These are phyloP conservation scores for Nicotiana knightiana DNA, from an alignment of 257 asterid species.

Conservation along the genomic window DNA sequence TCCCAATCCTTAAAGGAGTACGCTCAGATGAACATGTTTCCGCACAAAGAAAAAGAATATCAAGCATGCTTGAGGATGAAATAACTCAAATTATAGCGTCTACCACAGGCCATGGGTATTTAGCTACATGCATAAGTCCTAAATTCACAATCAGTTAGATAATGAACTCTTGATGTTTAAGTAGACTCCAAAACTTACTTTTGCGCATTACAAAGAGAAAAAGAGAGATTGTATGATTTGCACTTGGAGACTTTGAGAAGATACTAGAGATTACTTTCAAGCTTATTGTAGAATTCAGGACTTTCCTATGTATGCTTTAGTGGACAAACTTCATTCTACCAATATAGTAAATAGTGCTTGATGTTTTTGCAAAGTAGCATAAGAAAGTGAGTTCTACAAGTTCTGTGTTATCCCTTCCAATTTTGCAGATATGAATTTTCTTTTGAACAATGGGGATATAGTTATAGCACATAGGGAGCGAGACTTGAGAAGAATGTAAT, in stretches of 20 bases:
- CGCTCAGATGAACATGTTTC: background rate
- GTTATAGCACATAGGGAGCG: background rate
- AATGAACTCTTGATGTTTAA: slow-evolving; percentile 1
- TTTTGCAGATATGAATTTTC: background rate
- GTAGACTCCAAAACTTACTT: background rate
- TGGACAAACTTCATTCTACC: background rate
- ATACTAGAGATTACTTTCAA: background rate
- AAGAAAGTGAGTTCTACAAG: background rate
- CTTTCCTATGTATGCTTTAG: background rate
- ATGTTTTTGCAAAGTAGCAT: background rate
- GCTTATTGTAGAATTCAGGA: background rate
- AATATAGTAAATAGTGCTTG: background rate
- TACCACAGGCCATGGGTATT: background rate
- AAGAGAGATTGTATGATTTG: background rate
- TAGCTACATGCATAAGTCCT: background rate
- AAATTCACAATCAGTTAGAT: background rate
- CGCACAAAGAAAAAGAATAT: background rate
- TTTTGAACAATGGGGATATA: background rate
- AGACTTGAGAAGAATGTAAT: background rate
- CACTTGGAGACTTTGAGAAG: background rate
- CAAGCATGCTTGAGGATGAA: background rate
- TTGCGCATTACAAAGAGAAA: background rate
- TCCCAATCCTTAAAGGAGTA: background rate
- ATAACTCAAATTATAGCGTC: background rate
- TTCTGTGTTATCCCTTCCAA: background rate